Conservation (phyloP, 306 rosid species). For the Senna siamea region DNA sequence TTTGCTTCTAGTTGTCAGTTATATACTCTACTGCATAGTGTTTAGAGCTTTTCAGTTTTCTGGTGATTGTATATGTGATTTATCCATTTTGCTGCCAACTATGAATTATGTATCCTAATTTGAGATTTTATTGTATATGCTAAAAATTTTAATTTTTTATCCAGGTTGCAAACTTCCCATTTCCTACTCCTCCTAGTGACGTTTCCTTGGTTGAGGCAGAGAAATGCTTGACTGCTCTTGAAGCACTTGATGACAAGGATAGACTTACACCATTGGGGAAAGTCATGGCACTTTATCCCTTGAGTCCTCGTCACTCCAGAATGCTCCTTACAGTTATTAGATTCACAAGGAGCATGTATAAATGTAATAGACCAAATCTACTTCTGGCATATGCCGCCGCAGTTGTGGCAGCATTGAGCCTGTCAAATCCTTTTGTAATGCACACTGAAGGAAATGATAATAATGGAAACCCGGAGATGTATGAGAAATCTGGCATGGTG, state of each 20-base stretch:
- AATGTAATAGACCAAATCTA: constrained; percentile 55
- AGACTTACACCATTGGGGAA: constrained; percentile 73
- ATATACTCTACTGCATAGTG: background rate
- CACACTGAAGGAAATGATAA: constrained; percentile 65
- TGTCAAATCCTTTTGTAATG: constrained; percentile 74
- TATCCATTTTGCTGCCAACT: constrained; percentile 15
- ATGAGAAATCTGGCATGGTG: constrained; percentile 39
- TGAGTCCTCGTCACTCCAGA: constrained; percentile 97
- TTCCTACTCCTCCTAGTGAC: constrained; percentile 84
- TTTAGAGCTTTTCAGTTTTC: constrained; percentile 12
- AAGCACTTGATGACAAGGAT: constrained; percentile 76
- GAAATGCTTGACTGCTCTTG: constrained; percentile 82
- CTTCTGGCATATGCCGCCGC: constrained; percentile 81
- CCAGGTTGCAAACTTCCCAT: constrained; percentile 84
- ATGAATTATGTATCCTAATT: background rate
- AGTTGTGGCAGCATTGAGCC: constrained; percentile 87
- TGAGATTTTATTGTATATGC: background rate
- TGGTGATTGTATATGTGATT: constrained; percentile 23
- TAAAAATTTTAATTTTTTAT: background rate
- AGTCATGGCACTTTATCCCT: constrained; percentile 86
- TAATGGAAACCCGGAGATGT: constrained; percentile 47
- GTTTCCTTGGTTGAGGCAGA: constrained; percentile 74
- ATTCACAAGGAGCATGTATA: constrained; percentile 53
- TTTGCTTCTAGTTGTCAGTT: constrained; percentile 5
- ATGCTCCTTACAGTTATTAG: constrained; percentile 82